Base-by-base conservation (phyloP, 768 basidiomycete species). In the Chiua virens region DNA sequence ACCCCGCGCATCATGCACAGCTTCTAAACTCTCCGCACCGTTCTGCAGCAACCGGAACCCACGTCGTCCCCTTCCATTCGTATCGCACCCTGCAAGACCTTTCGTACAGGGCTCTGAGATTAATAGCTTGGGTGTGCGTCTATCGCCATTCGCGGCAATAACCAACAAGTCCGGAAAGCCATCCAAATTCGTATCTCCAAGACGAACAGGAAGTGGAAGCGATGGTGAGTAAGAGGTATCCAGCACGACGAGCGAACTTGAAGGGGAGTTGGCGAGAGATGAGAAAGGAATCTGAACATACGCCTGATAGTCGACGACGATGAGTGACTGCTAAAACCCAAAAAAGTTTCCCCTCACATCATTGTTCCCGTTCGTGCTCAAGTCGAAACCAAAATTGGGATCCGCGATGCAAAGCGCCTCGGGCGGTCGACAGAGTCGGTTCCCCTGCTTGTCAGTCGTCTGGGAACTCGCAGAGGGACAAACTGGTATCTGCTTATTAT, bases 171-270 rank as follows among this genome's bases (percentile, higher is more conserved):
- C 97, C 0, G 96, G 94, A 70, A 89, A 98, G 3, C 97, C 97
- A 64, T 98, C 95, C 18, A 96, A 76, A 67, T 98, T 89, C 45
- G 81, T 86, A 70, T 99, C 97, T 28, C 94, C 97, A 0, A 94
- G 71, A 54, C 85, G 86, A 42, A 98, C 68, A 0, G 92, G 78
- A 15, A 95, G 69, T 1, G 95, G 92, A 6, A 95, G 65, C 0
- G 83, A 59, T 0, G 91, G 88, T 2, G 66, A 74, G 59, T 79
- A 80, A 0, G 86, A 79, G 4, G 76, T 81, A 60, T 94, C 89
- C 8, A 80, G 68, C 3, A 90, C 83, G 11, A 92, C 80, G 10
- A 97, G 79, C 4, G 81, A 80, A 20, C 79, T 64, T 48, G 70
- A 52, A 17, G 74, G 61, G 6, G 63, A 59, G 3, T 80, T 75